phyloP scores from a whole-genome alignment of 179 eudicot genomes.

The Vitellaria paradoxa region DNA sequence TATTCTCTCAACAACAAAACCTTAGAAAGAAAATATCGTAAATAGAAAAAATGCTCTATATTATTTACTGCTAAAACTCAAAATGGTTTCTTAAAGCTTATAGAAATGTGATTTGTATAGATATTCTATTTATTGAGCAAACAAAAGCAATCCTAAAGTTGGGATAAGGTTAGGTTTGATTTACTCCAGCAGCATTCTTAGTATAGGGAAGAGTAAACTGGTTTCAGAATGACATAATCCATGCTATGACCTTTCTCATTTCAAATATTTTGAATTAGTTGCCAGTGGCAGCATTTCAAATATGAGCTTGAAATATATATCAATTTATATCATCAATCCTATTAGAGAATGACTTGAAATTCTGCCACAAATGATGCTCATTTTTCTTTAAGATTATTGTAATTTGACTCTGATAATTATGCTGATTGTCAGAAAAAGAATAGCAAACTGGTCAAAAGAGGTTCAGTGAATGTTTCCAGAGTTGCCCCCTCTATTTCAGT shows the following conservation, averaged over 20 bases:
- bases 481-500: conserved; percentile 32
- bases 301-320: not conserved
- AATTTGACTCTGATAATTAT: not conserved
- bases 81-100: not conserved
- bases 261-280: too few relatives aligned
- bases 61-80: not conserved
- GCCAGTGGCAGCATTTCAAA: not conserved
- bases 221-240: not conserved
- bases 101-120: not conserved
- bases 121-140: not conserved
- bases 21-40: not conserved
- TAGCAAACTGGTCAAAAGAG: conserved; percentile 37
- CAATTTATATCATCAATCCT: too few relatives aligned
- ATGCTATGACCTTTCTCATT: too few relatives aligned
- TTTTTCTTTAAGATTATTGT: not conserved
- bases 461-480: conserved; percentile 38
- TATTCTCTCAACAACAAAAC: too few relatives aligned
- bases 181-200: not conserved
- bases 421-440: conserved; percentile 32
- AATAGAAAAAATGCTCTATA: not conserved
- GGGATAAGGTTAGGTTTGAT: not conserved
- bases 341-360: not conserved
- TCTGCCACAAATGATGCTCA: not conserved
- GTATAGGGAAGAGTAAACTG: not conserved
- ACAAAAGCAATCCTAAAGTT: not conserved